These are phyloP conservation scores for Bifiguratus adelaidae DNA, from an alignment of 192 early-diverging fungal genomes.

Conservation along the genomic window DNA sequence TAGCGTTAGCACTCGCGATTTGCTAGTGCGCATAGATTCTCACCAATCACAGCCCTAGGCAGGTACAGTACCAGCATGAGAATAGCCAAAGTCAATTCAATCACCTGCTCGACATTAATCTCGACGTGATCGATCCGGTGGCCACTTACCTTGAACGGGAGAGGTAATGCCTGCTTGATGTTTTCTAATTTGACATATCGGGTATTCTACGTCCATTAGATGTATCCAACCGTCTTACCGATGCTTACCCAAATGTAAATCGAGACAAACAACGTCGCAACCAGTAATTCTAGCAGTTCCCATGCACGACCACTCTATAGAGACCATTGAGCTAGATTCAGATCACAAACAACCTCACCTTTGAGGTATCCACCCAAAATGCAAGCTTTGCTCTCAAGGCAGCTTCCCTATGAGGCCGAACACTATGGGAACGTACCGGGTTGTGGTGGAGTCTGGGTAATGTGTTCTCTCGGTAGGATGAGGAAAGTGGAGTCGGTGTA, in stretches of 20 bases:
- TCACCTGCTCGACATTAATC: slow-evolving; percentile 11
- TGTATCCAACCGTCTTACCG: background rate
- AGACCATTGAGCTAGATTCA: background rate
- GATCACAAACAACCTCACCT: background rate
- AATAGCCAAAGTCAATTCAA: slow-evolving; percentile 31
- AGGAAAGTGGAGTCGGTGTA: too few species aligned
- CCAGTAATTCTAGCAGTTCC: slow-evolving; percentile 44
- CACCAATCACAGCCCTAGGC: slow-evolving; percentile 39
- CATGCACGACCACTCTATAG: slow-evolving; percentile 28
- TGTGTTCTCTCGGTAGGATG: too few species aligned
- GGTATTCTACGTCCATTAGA: slow-evolving; percentile 21
- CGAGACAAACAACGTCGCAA: slow-evolving; percentile 31
- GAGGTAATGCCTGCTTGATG: slow-evolving; percentile 29
- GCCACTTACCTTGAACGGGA: slow-evolving; percentile 1
- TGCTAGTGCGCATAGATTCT: background rate
- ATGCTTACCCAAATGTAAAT: slow-evolving; percentile 30
- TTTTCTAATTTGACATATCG: slow-evolving; percentile 23
- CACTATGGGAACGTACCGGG: too few species aligned
- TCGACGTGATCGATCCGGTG: background rate
- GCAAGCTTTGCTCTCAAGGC: background rate
- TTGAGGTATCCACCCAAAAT: slow-evolving; percentile 8
- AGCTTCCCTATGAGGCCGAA: background rate
- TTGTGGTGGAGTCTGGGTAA: too few species aligned
- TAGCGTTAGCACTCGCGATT: background rate
- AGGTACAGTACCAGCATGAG: slow-evolving; percentile 44